These are phyloP conservation scores for Nakataea oryzae DNA, from an alignment of 2,329 filamentous ascomycete species.

Conservation along the genomic window DNA sequence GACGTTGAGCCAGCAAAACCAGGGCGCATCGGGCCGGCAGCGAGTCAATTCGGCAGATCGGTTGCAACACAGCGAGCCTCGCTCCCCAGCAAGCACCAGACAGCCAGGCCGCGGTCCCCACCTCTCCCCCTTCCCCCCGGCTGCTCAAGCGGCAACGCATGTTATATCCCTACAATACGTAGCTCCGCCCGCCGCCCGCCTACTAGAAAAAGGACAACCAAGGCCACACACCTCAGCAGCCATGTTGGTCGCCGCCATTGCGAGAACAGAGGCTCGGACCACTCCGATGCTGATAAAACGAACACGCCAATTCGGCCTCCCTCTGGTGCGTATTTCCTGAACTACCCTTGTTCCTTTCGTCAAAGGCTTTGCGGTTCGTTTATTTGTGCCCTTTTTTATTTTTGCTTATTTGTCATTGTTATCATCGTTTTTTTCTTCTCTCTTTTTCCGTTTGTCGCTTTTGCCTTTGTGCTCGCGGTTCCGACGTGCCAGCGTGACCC, in stretches of 20 bases:
- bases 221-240: slow-evolving; percentile 7
- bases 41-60: not conserved
- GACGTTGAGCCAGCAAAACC: not conserved
- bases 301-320: slow-evolving; percentile 11
- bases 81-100: too few species aligned
- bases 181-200: not conserved
- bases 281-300: slow-evolving; percentile 18
- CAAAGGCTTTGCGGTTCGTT: slow-evolving; percentile 5
- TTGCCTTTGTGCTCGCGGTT: too few species aligned
- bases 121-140: too few species aligned
- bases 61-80: not conserved
- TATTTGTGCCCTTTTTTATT: not conserved
- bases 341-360: slow-evolving; percentile 1
- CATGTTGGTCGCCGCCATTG: slow-evolving; percentile 25
- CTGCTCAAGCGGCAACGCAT: not conserved
- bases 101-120: not conserved
- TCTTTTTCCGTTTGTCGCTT: too few species aligned
- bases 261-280: slow-evolving; percentile 24
- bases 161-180: not conserved
- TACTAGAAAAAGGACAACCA: not conserved
- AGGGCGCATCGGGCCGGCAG: not conserved
- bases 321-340: not conserved
- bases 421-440: not conserved
- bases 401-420: not conserved
- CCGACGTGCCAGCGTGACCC: not conserved